Conservation (phyloP, 2,329 filamentous ascomycete species). For the Colletotrichum destructivum region DNA sequence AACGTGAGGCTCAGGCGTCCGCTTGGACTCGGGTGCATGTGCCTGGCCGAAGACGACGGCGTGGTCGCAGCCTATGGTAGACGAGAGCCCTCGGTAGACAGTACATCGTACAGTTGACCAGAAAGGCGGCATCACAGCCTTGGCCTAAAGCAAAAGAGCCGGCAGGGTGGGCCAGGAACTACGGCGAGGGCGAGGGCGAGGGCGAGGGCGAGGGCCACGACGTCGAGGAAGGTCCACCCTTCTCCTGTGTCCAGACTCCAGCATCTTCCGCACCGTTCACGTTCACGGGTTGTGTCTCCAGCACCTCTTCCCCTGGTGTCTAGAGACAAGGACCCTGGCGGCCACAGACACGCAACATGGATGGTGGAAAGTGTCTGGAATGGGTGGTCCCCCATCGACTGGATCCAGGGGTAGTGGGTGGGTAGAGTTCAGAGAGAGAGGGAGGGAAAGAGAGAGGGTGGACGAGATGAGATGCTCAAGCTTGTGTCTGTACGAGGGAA, state of each 20-base stretch:
- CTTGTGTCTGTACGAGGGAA: neutral
- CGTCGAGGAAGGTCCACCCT: constrained; percentile 29
- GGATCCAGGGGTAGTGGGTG: constrained; percentile 8
- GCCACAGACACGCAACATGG: constrained; percentile 21
- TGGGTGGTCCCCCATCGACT: constrained; percentile 25
- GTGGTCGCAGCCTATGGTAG: neutral
- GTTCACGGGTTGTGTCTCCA: neutral
- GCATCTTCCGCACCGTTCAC: neutral
- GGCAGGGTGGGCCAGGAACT: neutral
- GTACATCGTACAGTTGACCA: neutral
- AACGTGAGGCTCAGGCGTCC: constrained; percentile 25
- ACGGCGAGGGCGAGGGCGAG: constrained; percentile 2
- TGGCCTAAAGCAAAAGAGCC: neutral
- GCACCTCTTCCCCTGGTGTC: constrained; percentile 27
- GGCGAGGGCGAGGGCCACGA: neutral
- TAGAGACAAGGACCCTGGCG: constrained; percentile 28
- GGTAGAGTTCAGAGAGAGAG: too few relatives aligned
- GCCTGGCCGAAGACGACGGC: constrained; percentile 28
- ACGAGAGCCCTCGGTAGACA: neutral
- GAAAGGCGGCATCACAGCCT: neutral
- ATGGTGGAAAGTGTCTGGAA: constrained; percentile 33
- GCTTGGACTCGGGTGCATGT: constrained; percentile 29
- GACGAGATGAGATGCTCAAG: constrained; percentile 19
- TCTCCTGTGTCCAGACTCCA: constrained; percentile 2
- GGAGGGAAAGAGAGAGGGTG: neutral